A percentile compares a stretch with the other conserved stretches of the same genome.
These are phyloP conservation scores for Sphaerobolus stellatus DNA, from an alignment of 1,284 basidiomycete genomes.

Conservation along the genomic window DNA sequence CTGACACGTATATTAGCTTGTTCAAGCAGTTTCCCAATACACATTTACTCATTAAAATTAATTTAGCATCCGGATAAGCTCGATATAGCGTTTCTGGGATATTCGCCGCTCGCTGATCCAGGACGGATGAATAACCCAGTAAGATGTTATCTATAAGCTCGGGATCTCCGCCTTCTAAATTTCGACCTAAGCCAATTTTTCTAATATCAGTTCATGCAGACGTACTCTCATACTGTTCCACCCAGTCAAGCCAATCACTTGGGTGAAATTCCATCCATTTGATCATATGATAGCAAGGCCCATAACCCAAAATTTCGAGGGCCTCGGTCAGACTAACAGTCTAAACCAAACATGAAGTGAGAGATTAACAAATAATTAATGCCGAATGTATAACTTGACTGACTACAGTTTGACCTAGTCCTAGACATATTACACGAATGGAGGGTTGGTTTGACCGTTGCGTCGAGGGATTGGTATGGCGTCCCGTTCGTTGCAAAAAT, in stretches of 20 bases:
- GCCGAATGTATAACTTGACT: not conserved
- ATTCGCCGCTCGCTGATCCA: not conserved
- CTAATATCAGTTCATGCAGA: too few species aligned
- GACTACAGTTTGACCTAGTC: not conserved
- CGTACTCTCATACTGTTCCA: too few species aligned
- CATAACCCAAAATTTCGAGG: not conserved
- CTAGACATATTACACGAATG: not conserved
- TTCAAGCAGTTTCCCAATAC: too few species aligned
- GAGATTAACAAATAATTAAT: not conserved
- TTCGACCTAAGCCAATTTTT: too few species aligned
- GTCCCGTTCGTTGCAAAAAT: too few species aligned
- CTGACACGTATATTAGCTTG: not conserved
- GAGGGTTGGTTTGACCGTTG: too few species aligned
- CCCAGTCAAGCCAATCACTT: too few species aligned
- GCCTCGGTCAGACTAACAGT: not conserved
- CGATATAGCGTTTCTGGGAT: not conserved
- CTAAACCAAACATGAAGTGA: not conserved
- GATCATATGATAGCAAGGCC: not conserved
- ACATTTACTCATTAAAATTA: not conserved
- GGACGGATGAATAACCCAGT: not conserved
- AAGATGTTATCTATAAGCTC: not conserved
- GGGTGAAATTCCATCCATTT: too few species aligned
- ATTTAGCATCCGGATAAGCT: not conserved
- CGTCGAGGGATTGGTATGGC: too few species aligned
- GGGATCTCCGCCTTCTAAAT: too few species aligned